phyloP scores from a whole-genome alignment of 192 early-diverging fungal species.

The Backusella liffmaniae region DNA sequence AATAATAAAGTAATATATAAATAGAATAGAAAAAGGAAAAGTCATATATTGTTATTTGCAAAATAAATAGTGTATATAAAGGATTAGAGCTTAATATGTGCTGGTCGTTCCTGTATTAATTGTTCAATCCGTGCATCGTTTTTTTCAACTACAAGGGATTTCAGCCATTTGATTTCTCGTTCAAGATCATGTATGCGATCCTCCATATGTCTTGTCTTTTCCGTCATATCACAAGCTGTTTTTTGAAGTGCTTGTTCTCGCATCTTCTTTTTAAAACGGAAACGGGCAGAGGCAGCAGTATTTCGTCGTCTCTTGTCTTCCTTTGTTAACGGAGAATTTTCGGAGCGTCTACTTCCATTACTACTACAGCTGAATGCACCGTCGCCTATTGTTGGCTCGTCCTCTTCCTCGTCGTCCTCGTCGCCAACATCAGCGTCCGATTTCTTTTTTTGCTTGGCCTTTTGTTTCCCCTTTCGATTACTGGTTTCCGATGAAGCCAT shows the following conservation, averaged over 20 bases:
- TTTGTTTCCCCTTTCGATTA: not conserved
- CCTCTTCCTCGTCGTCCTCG: not conserved
- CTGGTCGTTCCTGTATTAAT: slow-evolving; percentile 1
- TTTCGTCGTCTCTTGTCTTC: slow-evolving; percentile 91
- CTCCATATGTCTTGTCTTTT: slow-evolving; percentile 73
- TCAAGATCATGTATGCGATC: slow-evolving; percentile 78
- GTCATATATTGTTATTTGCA: not conserved
- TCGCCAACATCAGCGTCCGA: not conserved
- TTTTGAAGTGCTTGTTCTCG: slow-evolving; percentile 81
- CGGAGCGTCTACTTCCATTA: slow-evolving; percentile 1
- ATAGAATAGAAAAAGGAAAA: not conserved
- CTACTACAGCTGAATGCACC: slow-evolving; percentile 7
- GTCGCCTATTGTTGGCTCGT: slow-evolving; percentile 4
- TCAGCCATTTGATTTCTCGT: slow-evolving; percentile 89
- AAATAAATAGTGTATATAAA: not conserved
- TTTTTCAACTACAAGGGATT: slow-evolving; percentile 23
- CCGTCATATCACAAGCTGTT: slow-evolving; percentile 80
- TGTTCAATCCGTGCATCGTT: slow-evolving; percentile 35
- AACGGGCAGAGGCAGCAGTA: slow-evolving; percentile 91
- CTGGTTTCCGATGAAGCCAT: not conserved
- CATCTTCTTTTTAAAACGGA: slow-evolving; percentile 92
- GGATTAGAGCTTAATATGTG: not conserved
- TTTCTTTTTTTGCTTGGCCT: not conserved
- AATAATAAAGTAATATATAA: not conserved
- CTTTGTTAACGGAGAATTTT: slow-evolving; percentile 29